phyloP scores from a whole-genome alignment of 192 early-diverging fungal species.

The Geosiphon pyriformis region DNA sequence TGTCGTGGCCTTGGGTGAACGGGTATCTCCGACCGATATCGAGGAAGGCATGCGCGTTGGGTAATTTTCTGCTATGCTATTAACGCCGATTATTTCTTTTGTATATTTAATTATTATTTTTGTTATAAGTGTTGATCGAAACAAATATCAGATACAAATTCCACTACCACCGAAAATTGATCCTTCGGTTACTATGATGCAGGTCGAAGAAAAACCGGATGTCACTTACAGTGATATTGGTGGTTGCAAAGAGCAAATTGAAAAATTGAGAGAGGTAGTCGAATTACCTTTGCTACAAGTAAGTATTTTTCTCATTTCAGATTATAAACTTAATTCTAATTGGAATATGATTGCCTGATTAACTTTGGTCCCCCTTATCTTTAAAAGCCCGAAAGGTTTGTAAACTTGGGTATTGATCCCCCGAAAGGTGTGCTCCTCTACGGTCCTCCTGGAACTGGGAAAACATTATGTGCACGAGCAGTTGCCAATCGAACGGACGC shows the following conservation, averaged over 20 bases:
- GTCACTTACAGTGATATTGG: slow-evolving; percentile 99
- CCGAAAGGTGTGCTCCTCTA: slow-evolving; percentile 99
- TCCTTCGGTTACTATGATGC: slow-evolving; percentile 99
- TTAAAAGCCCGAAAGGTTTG: slow-evolving; percentile 85
- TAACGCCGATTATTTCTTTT: not conserved
- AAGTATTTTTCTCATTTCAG: not conserved
- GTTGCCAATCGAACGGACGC: slow-evolving; percentile 99
- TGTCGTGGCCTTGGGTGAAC: slow-evolving; percentile 93
- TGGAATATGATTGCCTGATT: too few species aligned
- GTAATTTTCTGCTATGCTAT: slow-evolving; percentile 46
- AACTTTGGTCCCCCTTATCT: not conserved
- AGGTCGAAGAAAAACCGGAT: slow-evolving; percentile 99
- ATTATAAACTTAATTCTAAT: not conserved
- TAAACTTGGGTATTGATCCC: slow-evolving; percentile 97
- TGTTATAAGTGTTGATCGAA: slow-evolving; percentile 83
- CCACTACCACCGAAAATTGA: slow-evolving; percentile 99
- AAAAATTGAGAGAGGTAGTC: slow-evolving; percentile 98
- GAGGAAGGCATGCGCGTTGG: slow-evolving; percentile 99
- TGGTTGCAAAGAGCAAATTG: slow-evolving; percentile 99
- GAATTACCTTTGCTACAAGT: slow-evolving; percentile 89
- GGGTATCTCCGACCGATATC: slow-evolving; percentile 98
- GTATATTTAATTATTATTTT: not conserved
- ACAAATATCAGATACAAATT: slow-evolving; percentile 99
- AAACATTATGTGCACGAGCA: slow-evolving; percentile 95
- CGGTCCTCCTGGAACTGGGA: slow-evolving; percentile 94